Percentiles rank a stretch among this genome's conserved stretches.
Evolutionary conservation across 2,329 filamentous ascomycete species (phyloP).

Genomic region (Aspergillus spinulosporus): DNA sequence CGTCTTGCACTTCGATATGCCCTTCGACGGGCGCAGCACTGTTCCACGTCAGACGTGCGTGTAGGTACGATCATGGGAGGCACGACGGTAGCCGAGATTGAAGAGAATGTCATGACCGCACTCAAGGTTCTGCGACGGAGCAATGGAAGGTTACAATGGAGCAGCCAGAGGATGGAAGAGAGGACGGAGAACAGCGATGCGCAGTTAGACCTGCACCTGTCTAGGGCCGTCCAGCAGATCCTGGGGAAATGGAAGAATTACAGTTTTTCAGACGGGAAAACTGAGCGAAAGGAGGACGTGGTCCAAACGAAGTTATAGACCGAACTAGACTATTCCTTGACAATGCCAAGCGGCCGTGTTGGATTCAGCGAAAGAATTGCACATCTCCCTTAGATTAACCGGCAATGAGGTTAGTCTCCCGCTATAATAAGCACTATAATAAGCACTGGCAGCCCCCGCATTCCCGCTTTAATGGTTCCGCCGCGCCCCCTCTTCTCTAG

Average conservation of each 20-base stretch:
- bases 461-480: not conserved
- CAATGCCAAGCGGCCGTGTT: not conserved
- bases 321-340: not conserved
- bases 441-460: not conserved
- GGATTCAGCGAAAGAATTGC: not conserved
- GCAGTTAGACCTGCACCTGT: conserved; percentile 20
- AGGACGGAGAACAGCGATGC: conserved; percentile 26
- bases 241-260: conserved; percentile 65
- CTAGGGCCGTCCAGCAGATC: conserved; percentile 57
- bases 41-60: conserved; percentile 18
- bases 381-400: not conserved
- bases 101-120: conserved; percentile 42
- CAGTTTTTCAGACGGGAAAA: conserved; percentile 25
- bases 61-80: conserved; percentile 61
- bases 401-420: not conserved
- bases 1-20: conserved; percentile 37
- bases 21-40: conserved; percentile 47
- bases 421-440: not conserved
- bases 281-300: not conserved
- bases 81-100: conserved; percentile 62
- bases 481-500: too few species aligned
- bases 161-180: not conserved
- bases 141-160: not conserved
- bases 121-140: conserved; percentile 38
- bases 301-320: conserved; percentile 7